Conservation (phyloP, 306 rosid species). For the Quercus rubra region DNA sequence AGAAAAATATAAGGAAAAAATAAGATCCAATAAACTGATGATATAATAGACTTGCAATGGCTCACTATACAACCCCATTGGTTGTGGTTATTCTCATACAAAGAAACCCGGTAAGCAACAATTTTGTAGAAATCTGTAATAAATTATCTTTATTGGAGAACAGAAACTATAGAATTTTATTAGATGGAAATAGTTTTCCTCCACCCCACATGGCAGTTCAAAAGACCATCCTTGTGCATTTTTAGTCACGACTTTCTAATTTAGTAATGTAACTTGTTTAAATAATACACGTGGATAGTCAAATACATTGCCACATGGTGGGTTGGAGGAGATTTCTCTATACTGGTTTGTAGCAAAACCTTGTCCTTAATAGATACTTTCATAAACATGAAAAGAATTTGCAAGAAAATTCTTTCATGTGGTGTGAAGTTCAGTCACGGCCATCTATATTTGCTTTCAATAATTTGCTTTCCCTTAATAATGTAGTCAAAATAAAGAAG, state of each 20-base stretch:
- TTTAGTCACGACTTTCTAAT: too few relatives aligned
- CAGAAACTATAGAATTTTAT: background rate
- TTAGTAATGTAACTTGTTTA: too few relatives aligned
- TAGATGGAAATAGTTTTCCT: background rate
- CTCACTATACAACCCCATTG: background rate
- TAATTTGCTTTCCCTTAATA: too few relatives aligned
- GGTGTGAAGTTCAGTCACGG: background rate
- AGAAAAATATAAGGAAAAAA: constrained; percentile 19
- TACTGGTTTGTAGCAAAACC: too few relatives aligned
- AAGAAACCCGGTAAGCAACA: background rate
- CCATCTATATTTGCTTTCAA: background rate
- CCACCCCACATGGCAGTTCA: too few relatives aligned
- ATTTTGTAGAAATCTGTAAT: background rate
- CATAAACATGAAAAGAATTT: background rate
- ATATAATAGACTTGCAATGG: background rate
- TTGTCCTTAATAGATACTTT: too few relatives aligned
- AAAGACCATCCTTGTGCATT: too few relatives aligned
- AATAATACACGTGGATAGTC: too few relatives aligned
- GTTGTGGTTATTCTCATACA: background rate
- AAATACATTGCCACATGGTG: too few relatives aligned
- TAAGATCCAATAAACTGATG: background rate
- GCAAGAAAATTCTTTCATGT: background rate
- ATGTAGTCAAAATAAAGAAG: too few relatives aligned
- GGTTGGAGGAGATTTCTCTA: too few relatives aligned
- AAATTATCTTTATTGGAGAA: background rate